A percentile compares a stretch with the other conserved stretches of the same genome.
These are phyloP conservation scores for Scytalidium lignicola DNA, from an alignment of 2,329 filamentous ascomycete genomes.

Conservation along the genomic window DNA sequence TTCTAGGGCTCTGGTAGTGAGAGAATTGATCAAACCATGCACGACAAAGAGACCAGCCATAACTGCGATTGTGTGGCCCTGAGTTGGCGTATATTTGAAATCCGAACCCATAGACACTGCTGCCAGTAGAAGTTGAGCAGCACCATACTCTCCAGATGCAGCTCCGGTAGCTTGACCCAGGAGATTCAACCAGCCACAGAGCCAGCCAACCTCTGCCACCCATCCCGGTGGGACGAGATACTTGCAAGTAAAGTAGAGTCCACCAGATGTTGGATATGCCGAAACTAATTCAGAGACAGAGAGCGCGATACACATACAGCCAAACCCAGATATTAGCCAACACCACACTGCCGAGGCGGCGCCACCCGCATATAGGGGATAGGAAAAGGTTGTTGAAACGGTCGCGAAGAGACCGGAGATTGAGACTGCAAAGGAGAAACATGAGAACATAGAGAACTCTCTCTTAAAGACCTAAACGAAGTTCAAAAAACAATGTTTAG, in stretches of 20 bases:
- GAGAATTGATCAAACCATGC: no score
- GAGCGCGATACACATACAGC: constrained; percentile 60
- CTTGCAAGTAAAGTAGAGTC: constrained; percentile 65
- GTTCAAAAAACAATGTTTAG: no score
- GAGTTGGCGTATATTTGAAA: no score
- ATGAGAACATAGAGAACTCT: constrained; percentile 63
- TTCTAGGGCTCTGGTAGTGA: no score
- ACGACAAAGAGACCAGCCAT: no score
- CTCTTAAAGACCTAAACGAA: no score
- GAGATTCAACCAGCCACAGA: constrained; percentile 64
- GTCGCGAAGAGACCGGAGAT: constrained; percentile 61
- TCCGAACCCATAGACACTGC: no score
- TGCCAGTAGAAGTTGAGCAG: no score
- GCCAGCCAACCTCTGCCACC: constrained; percentile 59
- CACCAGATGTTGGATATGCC: constrained; percentile 61
- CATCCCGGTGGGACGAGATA: constrained; percentile 56
- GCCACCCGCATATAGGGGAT: constrained; percentile 52
- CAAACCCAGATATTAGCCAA: constrained; percentile 58
- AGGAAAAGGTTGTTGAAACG: constrained; percentile 57
- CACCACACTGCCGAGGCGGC: constrained; percentile 62
- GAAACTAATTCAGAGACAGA: constrained; percentile 60
- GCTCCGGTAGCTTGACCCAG: constrained; percentile 60
- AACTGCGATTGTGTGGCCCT: no score
- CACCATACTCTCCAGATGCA: no score
- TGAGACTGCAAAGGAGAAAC: constrained; percentile 61